Base-by-base conservation (phyloP, 805 yeast genomes). In the Babjeviella inositovora region DNA sequence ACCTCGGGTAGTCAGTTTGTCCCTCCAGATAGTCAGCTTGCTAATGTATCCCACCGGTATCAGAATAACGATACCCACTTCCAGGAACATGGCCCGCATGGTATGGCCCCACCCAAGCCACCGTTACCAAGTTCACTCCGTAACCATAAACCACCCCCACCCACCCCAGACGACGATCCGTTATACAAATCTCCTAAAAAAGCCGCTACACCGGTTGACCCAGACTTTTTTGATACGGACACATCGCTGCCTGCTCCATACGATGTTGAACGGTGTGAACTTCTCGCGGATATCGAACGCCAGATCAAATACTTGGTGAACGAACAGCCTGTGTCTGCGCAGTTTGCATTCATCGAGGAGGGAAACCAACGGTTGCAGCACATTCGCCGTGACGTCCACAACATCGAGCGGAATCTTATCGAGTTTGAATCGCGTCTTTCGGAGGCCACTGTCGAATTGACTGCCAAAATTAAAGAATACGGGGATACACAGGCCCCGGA, bases 221-320 rank as follows among this genome's bases (percentile, higher is more conserved):
- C 24, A 14, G 17, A 5, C 8, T 7, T 3, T 22, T 12, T 15
- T 13, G 18, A 8, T 8, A 8, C 32, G 7, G 27, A 27, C 12
- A 11, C 25, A 19, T 22, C 32, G 12, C 12, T 29, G 17, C 7
- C 23, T 9, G 15, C 12, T 10, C 17, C 14, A 7, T 19, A 4
- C 24, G 17, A 11, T 16, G 21, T 4, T 29, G 30, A 7, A 15
- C 26, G 9, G 21, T 18, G 2, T 19, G 15, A 13, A 17, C 25
- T 17, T 23, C 28, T 11, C 22, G 14, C 13, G 24, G 18, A 5
- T 17, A 11, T 20, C 12, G 25, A 24, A 8, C 26, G 11, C 28
- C 27, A 8, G 29, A 28, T 18, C 15, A 21, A 7, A 32, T 53
- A 18, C 62, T 62, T 5, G 47, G 45, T 18, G 44, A 45, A 13